A percentile compares a stretch with the other conserved stretches of the same genome.
Conservation (phyloP, 148 eudicot species). For the Vaccinium macrocarpon region DNA sequence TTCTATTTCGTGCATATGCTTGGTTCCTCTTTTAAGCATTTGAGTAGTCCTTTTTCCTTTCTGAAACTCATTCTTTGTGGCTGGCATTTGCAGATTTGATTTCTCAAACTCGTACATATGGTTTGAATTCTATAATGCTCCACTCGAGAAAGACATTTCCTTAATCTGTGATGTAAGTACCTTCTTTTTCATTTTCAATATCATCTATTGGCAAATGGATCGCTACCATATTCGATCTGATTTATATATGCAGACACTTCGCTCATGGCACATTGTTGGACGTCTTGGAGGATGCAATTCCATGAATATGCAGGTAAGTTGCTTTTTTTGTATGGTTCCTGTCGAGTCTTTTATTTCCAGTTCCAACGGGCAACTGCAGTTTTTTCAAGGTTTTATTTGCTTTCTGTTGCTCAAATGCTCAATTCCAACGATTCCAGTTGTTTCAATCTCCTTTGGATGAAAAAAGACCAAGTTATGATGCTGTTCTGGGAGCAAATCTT, state of each 20-base stretch:
- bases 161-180: slow-evolving; percentile 83
- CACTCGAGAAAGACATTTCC: slow-evolving; percentile 68
- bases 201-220: not conserved
- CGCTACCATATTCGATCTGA: slow-evolving; percentile 2
- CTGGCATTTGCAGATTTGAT: slow-evolving; percentile 59
- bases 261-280: slow-evolving; percentile 95
- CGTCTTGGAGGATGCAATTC: slow-evolving; percentile 99
- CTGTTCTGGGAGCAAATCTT: slow-evolving; percentile 82
- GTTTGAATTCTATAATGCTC: slow-evolving; percentile 90
- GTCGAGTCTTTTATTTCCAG: not conserved
- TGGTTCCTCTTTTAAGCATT: slow-evolving; percentile 10
- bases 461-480: slow-evolving; percentile 81
- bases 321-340: not conserved
- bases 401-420: not conserved
- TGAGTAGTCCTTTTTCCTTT: not conserved
- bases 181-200: slow-evolving; percentile 10
- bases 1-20: not conserved
- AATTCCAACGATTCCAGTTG: slow-evolving; percentile 42
- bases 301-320: slow-evolving; percentile 88
- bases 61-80: not conserved
- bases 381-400: not conserved
- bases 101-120: slow-evolving; percentile 82
- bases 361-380: not conserved
- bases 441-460: slow-evolving; percentile 69
- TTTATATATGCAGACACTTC: slow-evolving; percentile 53